Conservation (phyloP, 495 filamentous ascomycete genomes). For the Xylaria cubensis region DNA sequence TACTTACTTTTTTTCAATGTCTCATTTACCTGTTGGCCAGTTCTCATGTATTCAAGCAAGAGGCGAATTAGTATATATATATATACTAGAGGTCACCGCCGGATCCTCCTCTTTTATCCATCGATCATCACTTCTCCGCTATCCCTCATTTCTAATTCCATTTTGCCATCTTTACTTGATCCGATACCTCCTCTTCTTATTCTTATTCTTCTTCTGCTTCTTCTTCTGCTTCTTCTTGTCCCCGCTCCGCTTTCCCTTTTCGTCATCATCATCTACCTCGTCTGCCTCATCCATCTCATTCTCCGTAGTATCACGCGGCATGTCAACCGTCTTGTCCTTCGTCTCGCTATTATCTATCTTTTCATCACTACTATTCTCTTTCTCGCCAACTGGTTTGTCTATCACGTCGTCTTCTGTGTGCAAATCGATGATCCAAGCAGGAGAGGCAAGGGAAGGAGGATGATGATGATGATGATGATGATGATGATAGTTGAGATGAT, state of each 20-base stretch:
- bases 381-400: neutral
- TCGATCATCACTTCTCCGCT: neutral
- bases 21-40: neutral
- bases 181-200: constrained; percentile 7
- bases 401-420: neutral
- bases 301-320: neutral
- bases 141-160: neutral
- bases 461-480: too few relatives aligned
- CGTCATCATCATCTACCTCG: neutral
- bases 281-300: neutral
- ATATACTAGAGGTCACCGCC: neutral
- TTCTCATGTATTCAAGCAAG: neutral
- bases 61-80: neutral
- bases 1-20: neutral
- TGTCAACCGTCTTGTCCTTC: neutral
- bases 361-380: neutral
- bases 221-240: neutral
- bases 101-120: neutral
- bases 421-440: neutral
- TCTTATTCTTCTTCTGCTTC: neutral
- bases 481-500: neutral
- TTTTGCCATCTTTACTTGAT: neutral
- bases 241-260: neutral
- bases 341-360: neutral
- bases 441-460: neutral